Conservation (phyloP, 2,329 filamentous ascomycete species). For the Triangularia setosa region DNA sequence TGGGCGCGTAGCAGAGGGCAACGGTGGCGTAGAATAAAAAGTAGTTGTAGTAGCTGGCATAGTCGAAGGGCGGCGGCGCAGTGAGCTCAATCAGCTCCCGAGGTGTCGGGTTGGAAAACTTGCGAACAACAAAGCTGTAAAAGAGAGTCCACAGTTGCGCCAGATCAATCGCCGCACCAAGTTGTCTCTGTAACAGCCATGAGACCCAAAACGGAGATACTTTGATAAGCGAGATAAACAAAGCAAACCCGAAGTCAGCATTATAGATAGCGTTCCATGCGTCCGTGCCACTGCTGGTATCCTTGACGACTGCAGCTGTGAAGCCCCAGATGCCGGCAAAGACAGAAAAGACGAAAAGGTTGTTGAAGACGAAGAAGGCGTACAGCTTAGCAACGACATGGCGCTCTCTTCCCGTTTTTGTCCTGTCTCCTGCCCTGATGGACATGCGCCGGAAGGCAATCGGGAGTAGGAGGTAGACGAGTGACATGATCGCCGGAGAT, state of each 20-base stretch:
- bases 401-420: slow-evolving; percentile 86
- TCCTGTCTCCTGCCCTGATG: slow-evolving; percentile 78
- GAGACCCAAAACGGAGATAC: slow-evolving; percentile 93
- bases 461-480: slow-evolving; percentile 82
- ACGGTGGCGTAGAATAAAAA: slow-evolving; percentile 94
- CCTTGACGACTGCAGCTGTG: slow-evolving; percentile 59
- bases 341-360: slow-evolving; percentile 86
- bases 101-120: slow-evolving; percentile 82
- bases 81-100: slow-evolving; percentile 88
- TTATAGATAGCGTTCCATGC: slow-evolving; percentile 67
- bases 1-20: slow-evolving; percentile 73
- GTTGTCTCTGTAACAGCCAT: slow-evolving; percentile 86
- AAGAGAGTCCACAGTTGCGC: slow-evolving; percentile 79
- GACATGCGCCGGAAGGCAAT: slow-evolving; percentile 87
- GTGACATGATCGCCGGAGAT: slow-evolving; percentile 80
- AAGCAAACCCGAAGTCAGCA: slow-evolving; percentile 56
- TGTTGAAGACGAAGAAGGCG: slow-evolving; percentile 97
- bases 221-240: slow-evolving; percentile 72
- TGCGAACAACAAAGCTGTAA: slow-evolving; percentile 81
- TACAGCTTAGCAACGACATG: slow-evolving; percentile 91
- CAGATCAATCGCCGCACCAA: slow-evolving; percentile 92
- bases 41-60: slow-evolving; percentile 96
- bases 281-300: slow-evolving; percentile 52
- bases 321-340: slow-evolving; percentile 82
- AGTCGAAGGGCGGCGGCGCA: slow-evolving; percentile 88